phyloP scores from a whole-genome alignment of 2,329 filamentous ascomycete genomes.

The Aspergillus floridensis region DNA sequence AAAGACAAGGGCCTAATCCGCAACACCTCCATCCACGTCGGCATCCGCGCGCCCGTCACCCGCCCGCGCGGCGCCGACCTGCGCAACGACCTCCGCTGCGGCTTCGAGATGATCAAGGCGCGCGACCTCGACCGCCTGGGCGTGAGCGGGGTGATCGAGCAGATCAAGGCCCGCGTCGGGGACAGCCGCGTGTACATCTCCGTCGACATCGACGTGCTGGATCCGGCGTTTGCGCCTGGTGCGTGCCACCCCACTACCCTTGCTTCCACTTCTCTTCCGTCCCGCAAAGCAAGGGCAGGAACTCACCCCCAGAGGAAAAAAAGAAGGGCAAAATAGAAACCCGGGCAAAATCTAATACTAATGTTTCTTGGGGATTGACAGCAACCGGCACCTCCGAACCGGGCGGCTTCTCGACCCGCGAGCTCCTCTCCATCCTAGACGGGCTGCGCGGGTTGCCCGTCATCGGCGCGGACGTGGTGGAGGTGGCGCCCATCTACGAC shows the following conservation, averaged over 20 bases:
- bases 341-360: too few relatives aligned
- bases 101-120: conserved; percentile 54
- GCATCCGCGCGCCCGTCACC: conserved; percentile 53
- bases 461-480: conserved; percentile 56
- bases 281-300: too few relatives aligned
- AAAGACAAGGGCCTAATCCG: conserved; percentile 45
- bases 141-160: conserved; percentile 47
- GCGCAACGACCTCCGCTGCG: conserved; percentile 53
- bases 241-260: conserved; percentile 8
- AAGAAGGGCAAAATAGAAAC: too few relatives aligned
- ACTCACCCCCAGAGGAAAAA: too few relatives aligned
- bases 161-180: conserved; percentile 47
- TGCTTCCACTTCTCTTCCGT: too few relatives aligned
- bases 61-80: conserved; percentile 50
- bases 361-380: background rate
- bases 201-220: conserved; percentile 58
- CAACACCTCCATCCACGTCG: conserved; percentile 57
- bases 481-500: conserved; percentile 57
- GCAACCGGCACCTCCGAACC: conserved; percentile 57
- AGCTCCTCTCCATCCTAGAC: conserved; percentile 54
- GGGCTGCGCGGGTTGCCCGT: conserved; percentile 51
- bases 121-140: conserved; percentile 53
- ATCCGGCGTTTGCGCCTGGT: conserved; percentile 55
- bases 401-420: conserved; percentile 55
- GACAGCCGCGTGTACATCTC: conserved; percentile 54